These are phyloP conservation scores for Hanseniaspora osmophila DNA, from an alignment of 805 yeast species.

Conservation along the genomic window DNA sequence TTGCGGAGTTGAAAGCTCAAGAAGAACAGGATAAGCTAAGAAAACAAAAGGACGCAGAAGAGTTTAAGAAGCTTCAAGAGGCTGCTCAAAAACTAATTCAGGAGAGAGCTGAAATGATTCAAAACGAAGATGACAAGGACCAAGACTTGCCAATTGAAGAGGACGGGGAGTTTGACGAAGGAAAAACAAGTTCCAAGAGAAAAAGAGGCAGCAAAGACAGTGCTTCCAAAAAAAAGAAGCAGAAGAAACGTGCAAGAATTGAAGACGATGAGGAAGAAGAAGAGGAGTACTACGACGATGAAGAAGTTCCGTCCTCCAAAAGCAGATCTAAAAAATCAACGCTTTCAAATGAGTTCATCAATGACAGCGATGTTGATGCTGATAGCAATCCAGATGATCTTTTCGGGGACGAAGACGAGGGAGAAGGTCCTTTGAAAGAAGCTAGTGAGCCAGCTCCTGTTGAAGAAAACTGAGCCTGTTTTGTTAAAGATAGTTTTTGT, in stretches of 20 bases:
- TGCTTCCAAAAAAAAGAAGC: constrained; percentile 20
- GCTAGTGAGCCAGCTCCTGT: too few species aligned
- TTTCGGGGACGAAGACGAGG: background rate
- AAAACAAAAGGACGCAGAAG: constrained; percentile 36
- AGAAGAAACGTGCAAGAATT: constrained; percentile 29
- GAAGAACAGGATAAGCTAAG: constrained; percentile 33
- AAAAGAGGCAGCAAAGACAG: constrained; percentile 10
- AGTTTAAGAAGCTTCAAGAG: constrained; percentile 37
- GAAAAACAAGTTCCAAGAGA: constrained; percentile 13
- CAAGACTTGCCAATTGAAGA: constrained; percentile 21
- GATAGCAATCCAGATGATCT: background rate
- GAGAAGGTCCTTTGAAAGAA: too few species aligned
- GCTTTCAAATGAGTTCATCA: constrained; percentile 27
- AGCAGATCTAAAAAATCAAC: constrained; percentile 18
- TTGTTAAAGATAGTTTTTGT: too few species aligned
- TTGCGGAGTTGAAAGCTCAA: constrained; percentile 26
- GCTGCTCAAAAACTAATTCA: constrained; percentile 44
- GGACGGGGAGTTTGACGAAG: constrained; percentile 17
- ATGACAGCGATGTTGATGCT: constrained; percentile 30
- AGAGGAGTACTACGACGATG: constrained; percentile 10
- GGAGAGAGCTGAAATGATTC: constrained; percentile 32
- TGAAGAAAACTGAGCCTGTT: too few species aligned
- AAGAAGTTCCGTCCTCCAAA: constrained; percentile 11
- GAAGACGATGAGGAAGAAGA: constrained; percentile 31
- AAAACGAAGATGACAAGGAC: constrained; percentile 28